Percentiles rank a stretch among this genome's conserved stretches.
phyloP scores from a whole-genome alignment of 768 basidiomycete genomes.

The Chalciporus chontae region DNA sequence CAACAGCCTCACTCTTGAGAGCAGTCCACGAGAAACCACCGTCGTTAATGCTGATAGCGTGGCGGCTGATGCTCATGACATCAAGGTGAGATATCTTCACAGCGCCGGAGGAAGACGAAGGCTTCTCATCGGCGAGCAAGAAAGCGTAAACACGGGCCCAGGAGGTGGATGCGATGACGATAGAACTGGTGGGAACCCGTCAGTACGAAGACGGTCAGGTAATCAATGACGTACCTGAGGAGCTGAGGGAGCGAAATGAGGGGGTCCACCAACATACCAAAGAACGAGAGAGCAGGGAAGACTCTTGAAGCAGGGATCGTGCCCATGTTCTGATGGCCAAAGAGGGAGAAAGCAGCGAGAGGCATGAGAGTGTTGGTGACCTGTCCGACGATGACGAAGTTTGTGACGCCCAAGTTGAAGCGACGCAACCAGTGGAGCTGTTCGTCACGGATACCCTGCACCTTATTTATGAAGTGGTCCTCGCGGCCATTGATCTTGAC shows the following conservation, averaged over 20 bases:
- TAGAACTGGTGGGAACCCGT: neutral
- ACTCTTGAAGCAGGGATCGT: constrained; percentile 16
- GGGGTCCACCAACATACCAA: constrained; percentile 30
- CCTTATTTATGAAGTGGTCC: constrained; percentile 19
- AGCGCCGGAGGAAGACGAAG: neutral
- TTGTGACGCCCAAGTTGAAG: constrained; percentile 23
- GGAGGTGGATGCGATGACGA: neutral
- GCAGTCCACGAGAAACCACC: constrained; percentile 27
- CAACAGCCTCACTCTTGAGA: neutral
- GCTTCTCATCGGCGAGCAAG: constrained; percentile 26
- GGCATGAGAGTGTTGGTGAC: constrained; percentile 29
- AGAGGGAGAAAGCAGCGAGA: constrained; percentile 30
- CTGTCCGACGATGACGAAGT: constrained; percentile 26
- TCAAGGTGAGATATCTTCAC: neutral
- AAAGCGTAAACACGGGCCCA: constrained; percentile 7
- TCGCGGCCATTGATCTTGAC: constrained; percentile 30
- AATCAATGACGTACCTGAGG: constrained; percentile 15
- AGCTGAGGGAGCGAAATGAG: constrained; percentile 28
- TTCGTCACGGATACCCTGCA: constrained; percentile 21
- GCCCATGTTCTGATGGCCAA: constrained; percentile 27
- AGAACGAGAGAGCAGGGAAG: constrained; percentile 31
- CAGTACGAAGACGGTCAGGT: no score
- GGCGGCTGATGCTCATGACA: constrained; percentile 12
- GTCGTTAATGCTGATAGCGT: constrained; percentile 18
- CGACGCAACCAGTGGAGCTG: constrained; percentile 24